A percentile compares a stretch with the other conserved stretches of the same genome.
phyloP scores from a whole-genome alignment of 352 stramenopile genomes.

The Thalassiosira ordinaria region DNA sequence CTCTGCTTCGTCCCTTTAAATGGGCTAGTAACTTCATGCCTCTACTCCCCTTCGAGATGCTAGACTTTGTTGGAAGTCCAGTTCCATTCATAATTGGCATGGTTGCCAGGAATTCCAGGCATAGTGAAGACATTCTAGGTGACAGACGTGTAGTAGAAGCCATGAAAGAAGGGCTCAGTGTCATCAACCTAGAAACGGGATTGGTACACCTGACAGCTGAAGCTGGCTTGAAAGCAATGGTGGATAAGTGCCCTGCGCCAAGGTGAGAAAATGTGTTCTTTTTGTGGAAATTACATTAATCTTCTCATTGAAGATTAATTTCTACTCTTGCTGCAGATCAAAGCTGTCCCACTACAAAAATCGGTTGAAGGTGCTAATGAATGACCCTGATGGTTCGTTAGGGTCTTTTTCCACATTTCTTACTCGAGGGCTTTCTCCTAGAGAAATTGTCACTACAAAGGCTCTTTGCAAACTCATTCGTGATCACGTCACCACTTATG shows the following conservation, averaged over 20 bases:
- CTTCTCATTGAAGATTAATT: neutral
- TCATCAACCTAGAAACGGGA: constrained; percentile 35
- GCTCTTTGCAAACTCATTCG: constrained; percentile 21
- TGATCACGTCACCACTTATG: constrained; percentile 17
- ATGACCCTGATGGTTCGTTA: neutral
- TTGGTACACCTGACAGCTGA: constrained; percentile 31
- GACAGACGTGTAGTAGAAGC: constrained; percentile 31
- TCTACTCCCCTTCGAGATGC: constrained; percentile 25
- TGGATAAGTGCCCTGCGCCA: constrained; percentile 18
- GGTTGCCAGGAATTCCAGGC: neutral
- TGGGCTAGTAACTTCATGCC: constrained; percentile 38
- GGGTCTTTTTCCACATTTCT: constrained; percentile 32
- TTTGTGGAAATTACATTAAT: too few species aligned
- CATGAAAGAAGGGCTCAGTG: constrained; percentile 33
- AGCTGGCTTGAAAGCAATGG: constrained; percentile 31
- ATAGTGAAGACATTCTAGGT: neutral
- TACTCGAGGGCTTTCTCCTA: constrained; percentile 14
- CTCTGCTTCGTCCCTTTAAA: constrained; percentile 19
- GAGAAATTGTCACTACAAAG: constrained; percentile 34
- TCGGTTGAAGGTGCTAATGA: neutral
- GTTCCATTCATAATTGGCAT: constrained; percentile 38
- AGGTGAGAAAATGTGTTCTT: constrained; percentile 10
- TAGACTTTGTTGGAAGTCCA: constrained; percentile 39
- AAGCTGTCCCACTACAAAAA: constrained; percentile 7
- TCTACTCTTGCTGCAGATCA: constrained; percentile 1